Base-by-base conservation (phyloP, 352 stramenopile genomes). In the Globisporangium cystogenes region DNA sequence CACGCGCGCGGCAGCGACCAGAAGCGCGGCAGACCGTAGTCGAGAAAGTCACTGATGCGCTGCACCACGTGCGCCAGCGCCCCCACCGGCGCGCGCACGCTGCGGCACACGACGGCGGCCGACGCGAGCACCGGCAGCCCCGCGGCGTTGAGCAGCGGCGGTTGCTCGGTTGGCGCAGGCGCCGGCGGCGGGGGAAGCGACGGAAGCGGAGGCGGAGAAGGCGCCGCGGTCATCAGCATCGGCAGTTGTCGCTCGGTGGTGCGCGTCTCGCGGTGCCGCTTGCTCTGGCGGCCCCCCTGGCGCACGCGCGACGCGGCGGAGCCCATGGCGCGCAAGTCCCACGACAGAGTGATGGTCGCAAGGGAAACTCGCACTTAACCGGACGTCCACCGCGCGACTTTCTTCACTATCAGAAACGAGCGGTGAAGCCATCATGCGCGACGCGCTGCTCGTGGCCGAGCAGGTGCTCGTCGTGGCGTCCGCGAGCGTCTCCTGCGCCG, bases 401-500 rank as follows among this genome's bases (percentile, higher is more conserved):
- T 43, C n/a, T 43, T 43, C 39, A 43, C 39, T 43, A 43, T 24
- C 18, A 2, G 1, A 23, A 23, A n/a, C 35, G n/a, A n/a, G n/a
- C 35, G 7, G 3, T 21, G 15, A 29, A 14, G 3, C 21, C 31
- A 44, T 10, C 31, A 44, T 10, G 33, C 21, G 15, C 8, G 40
- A n/a, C 23, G 46, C 46, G 46, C 45, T 86, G 59, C 48, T 59
- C 27, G 46, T 76, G 21, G 50, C 62, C 21, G 66, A 86, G 60
- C 45, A 85, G 39, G 72, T 78, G 51, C 45, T 84, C 47, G 63
- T 89, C 11, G 64, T 86, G 29, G 31, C 68, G 37, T 73, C 70
- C 14, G 69, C 80, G n/a, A 60, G 60, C 27, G 72, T 86, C 41
- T 91, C 77, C 42, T 80, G 80, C 58, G 61, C 65, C n/a, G 80